Percentiles rank a stretch among this genome's conserved stretches.
Conservation (phyloP, 1,284 basidiomycete species). For the Bothia castanella region DNA sequence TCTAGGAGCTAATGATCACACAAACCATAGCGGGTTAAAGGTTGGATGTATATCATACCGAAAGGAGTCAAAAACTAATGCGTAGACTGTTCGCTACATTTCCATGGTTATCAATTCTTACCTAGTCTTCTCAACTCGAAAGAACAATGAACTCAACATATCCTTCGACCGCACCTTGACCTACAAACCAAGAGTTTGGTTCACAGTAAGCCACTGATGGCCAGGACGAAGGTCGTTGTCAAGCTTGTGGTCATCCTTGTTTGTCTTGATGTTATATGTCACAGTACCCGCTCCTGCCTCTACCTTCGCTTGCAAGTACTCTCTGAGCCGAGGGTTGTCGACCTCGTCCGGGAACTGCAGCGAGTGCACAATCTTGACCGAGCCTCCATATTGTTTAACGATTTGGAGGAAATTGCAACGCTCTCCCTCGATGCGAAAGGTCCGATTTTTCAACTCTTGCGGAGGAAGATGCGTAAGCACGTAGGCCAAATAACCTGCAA, state of each 20-base stretch:
- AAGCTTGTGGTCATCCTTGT: conserved; percentile 9
- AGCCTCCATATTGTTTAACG: conserved; percentile 10
- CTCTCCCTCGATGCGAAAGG: conserved; percentile 34
- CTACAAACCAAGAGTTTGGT: conserved; percentile 21
- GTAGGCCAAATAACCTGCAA: conserved; percentile 30
- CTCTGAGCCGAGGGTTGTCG: conserved; percentile 14
- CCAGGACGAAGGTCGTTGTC: conserved; percentile 19
- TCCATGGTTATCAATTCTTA: not conserved
- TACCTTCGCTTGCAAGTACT: conserved; percentile 20
- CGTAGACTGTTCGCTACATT: not conserved
- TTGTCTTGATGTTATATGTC: conserved; percentile 13
- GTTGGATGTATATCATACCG: no score
- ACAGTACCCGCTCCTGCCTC: conserved; percentile 11
- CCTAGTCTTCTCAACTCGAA: not conserved
- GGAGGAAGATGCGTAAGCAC: conserved; percentile 27
- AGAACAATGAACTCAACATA: not conserved
- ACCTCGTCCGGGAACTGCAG: conserved; percentile 13
- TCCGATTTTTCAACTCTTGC: conserved; percentile 23
- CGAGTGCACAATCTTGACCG: conserved; percentile 5
- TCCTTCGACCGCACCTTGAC: no score
- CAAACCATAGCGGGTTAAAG: no score
- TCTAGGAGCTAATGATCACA: not conserved
- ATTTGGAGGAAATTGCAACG: conserved; percentile 16
- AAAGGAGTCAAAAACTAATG: not conserved
- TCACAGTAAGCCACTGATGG: conserved; percentile 20